These are phyloP conservation scores for Lactarius tabidus DNA, from an alignment of 768 basidiomycete species.

Conservation along the genomic window DNA sequence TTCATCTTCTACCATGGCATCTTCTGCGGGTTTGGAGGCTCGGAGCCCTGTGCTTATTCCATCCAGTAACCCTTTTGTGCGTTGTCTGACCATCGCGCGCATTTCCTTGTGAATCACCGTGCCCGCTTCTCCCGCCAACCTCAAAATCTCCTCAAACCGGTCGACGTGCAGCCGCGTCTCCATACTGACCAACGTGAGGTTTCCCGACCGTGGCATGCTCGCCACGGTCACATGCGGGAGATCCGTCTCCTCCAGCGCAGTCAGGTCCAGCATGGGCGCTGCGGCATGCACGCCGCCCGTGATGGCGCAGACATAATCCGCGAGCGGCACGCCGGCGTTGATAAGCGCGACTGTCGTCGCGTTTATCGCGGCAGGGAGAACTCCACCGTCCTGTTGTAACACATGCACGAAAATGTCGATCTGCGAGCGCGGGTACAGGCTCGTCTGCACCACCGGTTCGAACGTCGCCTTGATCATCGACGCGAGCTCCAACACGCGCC, in stretches of 20 bases:
- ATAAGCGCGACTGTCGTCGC: constrained; percentile 90
- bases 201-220: constrained; percentile 80
- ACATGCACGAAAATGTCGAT: constrained; percentile 95
- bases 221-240: constrained; percentile 87
- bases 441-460: constrained; percentile 89
- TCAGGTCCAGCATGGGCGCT: constrained; percentile 81
- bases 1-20: constrained; percentile 21
- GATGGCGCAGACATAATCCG: constrained; percentile 89
- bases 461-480: constrained; percentile 90
- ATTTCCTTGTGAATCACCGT: constrained; percentile 80
- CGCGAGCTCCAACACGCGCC: constrained; percentile 84
- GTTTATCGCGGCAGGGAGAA: constrained; percentile 90
- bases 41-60: constrained; percentile 52
- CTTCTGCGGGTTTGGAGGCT: constrained; percentile 20
- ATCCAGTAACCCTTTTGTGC: constrained; percentile 59
- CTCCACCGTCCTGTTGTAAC: constrained; percentile 88
- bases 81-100: constrained; percentile 60
- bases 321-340: constrained; percentile 83
- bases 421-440: constrained; percentile 88
- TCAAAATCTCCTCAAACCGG: constrained; percentile 85
- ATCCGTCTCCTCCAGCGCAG: constrained; percentile 84
- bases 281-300: constrained; percentile 83
- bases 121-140: constrained; percentile 71
- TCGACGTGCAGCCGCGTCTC: constrained; percentile 93
- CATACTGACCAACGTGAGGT: constrained; percentile 85